A percentile compares a stretch with the other conserved stretches of the same genome.
phyloP scores from a whole-genome alignment of 768 basidiomycete species.

The Trametes punicea region DNA sequence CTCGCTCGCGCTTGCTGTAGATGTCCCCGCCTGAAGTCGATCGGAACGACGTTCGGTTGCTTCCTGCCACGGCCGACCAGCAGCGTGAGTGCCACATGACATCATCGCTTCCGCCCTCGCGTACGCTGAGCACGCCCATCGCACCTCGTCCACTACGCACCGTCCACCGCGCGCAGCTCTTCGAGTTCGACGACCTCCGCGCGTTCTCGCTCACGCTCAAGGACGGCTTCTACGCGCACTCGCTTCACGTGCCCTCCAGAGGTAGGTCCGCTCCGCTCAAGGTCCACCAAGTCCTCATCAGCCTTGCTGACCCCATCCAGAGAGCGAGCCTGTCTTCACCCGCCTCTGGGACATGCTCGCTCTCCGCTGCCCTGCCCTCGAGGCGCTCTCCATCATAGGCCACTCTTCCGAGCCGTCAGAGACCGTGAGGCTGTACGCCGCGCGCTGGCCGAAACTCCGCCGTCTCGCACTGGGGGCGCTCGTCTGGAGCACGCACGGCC shows the following conservation, averaged over 20 bases:
- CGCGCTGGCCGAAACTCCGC: constrained; percentile 65
- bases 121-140: background rate
- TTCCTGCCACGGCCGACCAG: constrained; percentile 55
- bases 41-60: constrained; percentile 62
- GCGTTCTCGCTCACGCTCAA: constrained; percentile 63
- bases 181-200: constrained; percentile 60
- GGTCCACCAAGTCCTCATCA: background rate
- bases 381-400: constrained; percentile 57
- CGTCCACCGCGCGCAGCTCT: constrained; percentile 44
- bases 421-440: constrained; percentile 51
- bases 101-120: constrained; percentile 2
- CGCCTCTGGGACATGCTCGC: constrained; percentile 73
- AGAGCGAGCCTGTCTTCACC: constrained; percentile 51
- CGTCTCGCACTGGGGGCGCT: constrained; percentile 64
- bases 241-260: constrained; percentile 51
- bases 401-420: constrained; percentile 52
- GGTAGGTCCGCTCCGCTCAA: constrained; percentile 38
- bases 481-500: constrained; percentile 47
- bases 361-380: constrained; percentile 57
- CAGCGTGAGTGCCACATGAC: constrained; percentile 45
- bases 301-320: constrained; percentile 12
- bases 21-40: constrained; percentile 60
- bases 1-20: constrained; percentile 32
- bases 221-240: constrained; percentile 59
- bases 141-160: background rate